Percentiles rank a stretch among this genome's conserved stretches.
phyloP scores from a whole-genome alignment of 179 eudicot species.

The Drosera spatulata region DNA sequence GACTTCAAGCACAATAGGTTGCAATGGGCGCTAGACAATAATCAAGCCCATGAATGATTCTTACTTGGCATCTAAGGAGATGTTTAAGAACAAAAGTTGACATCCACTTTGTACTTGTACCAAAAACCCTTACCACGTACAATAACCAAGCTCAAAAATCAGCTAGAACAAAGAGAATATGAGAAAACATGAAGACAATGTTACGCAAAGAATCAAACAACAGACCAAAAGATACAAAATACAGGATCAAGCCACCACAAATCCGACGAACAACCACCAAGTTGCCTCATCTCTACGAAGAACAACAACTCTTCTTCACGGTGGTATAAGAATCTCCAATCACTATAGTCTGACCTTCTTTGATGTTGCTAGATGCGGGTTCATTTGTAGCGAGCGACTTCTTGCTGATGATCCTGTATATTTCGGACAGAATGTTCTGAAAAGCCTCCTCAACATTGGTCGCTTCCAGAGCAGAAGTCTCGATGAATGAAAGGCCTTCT shows the following conservation, averaged over 20 bases:
- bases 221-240: too few species aligned
- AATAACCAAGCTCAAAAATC: too few species aligned
- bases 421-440: neutral
- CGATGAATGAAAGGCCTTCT: conserved; percentile 4
- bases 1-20: too few species aligned
- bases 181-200: too few species aligned
- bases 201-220: too few species aligned
- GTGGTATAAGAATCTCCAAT: neutral
- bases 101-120: too few species aligned
- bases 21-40: too few species aligned
- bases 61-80: too few species aligned
- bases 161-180: too few species aligned
- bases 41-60: too few species aligned
- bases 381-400: conserved; percentile 1
- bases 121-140: too few species aligned
- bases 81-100: too few species aligned
- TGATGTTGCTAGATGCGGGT: neutral
- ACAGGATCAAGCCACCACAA: neutral
- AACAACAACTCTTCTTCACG: conserved; percentile 2
- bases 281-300: neutral
- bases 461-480: neutral
- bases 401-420: conserved; percentile 1
- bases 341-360: conserved; percentile 1
- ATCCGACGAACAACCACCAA: neutral
- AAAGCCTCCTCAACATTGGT: conserved; percentile 3